Conservation (phyloP, 768 basidiomycete genomes). For the Vararia minispora region DNA sequence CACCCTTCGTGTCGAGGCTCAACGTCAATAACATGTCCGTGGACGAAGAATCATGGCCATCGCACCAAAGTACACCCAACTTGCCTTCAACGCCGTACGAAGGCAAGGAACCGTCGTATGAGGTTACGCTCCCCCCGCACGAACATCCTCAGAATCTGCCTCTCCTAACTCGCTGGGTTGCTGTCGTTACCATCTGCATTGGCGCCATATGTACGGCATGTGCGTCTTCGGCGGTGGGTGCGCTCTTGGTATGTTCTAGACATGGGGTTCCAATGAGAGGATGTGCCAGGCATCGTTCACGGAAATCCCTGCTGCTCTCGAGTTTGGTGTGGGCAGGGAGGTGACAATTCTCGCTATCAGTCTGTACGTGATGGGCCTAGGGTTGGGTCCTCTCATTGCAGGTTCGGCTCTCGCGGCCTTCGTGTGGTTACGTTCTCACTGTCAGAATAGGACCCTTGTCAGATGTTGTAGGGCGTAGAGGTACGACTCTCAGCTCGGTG, state of each 20-base stretch:
- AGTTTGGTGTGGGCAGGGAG: constrained; percentile 26
- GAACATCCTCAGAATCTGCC: constrained; percentile 16
- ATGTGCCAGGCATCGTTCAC: constrained; percentile 22
- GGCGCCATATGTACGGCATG: constrained; percentile 17
- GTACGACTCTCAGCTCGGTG: too few relatives aligned
- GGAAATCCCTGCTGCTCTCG: constrained; percentile 24
- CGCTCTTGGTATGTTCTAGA: too few relatives aligned
- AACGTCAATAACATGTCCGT: too few relatives aligned
- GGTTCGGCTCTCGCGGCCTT: too few relatives aligned
- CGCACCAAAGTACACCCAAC: too few relatives aligned
- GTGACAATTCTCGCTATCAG: constrained; percentile 31
- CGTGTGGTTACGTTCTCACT: too few relatives aligned
- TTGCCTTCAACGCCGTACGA: too few relatives aligned
- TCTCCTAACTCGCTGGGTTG: constrained; percentile 13
- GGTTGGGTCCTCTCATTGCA: constrained; percentile 20
- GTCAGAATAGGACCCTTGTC: constrained; percentile 49
- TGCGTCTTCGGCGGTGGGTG: constrained; percentile 18
- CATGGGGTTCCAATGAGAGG: not conserved
- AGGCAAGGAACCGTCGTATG: too few relatives aligned
- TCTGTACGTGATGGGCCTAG: constrained; percentile 26
- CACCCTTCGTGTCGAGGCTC: too few relatives aligned
- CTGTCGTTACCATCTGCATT: constrained; percentile 13
- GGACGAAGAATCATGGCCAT: too few relatives aligned
- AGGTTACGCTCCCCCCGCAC: constrained; percentile 9
- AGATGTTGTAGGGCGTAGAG: constrained; percentile 48